These are phyloP conservation scores for Alternaria rosae DNA, from an alignment of 2,329 filamentous ascomycete species.

Conservation along the genomic window DNA sequence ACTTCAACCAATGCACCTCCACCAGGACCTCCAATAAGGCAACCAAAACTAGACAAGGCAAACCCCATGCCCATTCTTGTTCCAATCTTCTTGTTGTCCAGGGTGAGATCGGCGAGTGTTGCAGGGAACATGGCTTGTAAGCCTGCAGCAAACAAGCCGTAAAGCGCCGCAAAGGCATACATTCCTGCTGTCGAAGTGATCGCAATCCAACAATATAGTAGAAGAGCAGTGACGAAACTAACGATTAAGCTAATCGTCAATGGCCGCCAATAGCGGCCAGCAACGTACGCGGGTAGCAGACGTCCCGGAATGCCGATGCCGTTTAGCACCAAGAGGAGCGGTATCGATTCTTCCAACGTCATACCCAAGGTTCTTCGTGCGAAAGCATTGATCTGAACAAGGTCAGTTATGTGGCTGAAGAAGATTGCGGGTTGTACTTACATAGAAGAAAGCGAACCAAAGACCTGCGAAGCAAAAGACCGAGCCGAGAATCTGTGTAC, in stretches of 20 bases:
- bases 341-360: conserved; percentile 39
- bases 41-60: conserved; percentile 33
- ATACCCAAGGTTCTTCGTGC: conserved; percentile 61
- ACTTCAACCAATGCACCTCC: conserved; percentile 46
- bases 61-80: conserved; percentile 57
- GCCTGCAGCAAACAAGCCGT: conserved; percentile 58
- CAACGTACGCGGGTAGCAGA: conserved; percentile 57
- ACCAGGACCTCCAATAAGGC: conserved; percentile 37
- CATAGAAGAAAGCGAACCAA: conserved; percentile 54
- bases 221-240: conserved; percentile 49
- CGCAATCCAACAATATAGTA: conserved; percentile 56
- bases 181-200: conserved; percentile 48
- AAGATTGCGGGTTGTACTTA: conserved; percentile 7
- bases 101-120: conserved; percentile 53
- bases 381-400: conserved; percentile 37
- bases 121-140: conserved; percentile 56
- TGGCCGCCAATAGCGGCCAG: conserved; percentile 51
- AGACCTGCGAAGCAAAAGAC: conserved; percentile 40
- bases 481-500: conserved; percentile 35
- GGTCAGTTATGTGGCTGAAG: neutral
- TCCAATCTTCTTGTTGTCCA: conserved; percentile 52
- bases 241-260: conserved; percentile 53
- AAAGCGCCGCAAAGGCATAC: conserved; percentile 55
- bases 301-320: conserved; percentile 60
- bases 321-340: conserved; percentile 57